These are phyloP conservation scores for Garcia nutans DNA, from an alignment of 345 rosid genomes.

Conservation along the genomic window DNA sequence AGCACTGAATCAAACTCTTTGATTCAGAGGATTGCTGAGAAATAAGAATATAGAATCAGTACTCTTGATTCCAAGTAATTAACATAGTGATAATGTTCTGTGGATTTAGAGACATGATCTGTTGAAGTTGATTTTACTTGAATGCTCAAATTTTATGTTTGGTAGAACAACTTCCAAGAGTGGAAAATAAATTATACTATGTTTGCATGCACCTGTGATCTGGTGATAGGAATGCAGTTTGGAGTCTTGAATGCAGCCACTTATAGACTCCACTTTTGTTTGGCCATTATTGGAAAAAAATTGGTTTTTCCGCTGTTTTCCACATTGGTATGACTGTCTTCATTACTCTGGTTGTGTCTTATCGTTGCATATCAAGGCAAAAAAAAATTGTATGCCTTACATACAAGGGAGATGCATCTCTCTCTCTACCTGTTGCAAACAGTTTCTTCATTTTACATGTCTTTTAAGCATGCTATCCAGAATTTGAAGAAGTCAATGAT, in stretches of 20 bases:
- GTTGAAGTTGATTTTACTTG: background rate
- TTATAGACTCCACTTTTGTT: background rate
- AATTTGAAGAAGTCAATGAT: background rate
- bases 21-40: background rate
- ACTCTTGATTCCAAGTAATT: background rate
- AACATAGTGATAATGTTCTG: too few species aligned
- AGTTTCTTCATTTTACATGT: background rate
- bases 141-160: background rate
- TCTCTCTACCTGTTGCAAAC: background rate
- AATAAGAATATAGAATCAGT: background rate
- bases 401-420: background rate
- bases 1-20: too few species aligned
- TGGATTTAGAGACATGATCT: background rate
- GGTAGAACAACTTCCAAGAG: background rate
- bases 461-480: background rate
- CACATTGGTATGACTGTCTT: background rate
- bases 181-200: background rate
- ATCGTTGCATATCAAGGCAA: too few species aligned
- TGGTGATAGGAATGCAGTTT: background rate
- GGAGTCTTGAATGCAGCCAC: background rate
- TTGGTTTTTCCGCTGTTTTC: background rate
- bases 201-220: background rate
- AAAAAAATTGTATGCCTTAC: background rate
- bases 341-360: background rate
- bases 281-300: background rate